Base-by-base conservation (phyloP, 768 basidiomycete species). In the Tulasnella sp. region DNA sequence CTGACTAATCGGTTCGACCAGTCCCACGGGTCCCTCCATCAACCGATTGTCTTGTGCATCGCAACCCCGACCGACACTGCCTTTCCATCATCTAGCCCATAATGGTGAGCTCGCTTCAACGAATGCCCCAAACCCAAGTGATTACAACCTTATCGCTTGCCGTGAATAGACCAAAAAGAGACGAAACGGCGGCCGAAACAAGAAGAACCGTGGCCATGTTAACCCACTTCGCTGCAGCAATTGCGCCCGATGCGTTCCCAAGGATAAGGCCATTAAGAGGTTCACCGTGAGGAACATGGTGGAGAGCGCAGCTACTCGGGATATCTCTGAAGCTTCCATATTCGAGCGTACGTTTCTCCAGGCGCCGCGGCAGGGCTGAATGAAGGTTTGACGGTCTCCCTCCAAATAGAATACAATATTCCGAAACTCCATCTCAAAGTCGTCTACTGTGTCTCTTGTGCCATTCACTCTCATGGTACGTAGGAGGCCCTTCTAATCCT, bases 271-370 rank as follows among this genome's bases (percentile, higher is more conserved):
- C 82, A 98, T 99, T 93, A 98, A 98, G 89, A 91, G 98, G 76
- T 97, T 97, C 91, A 98, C 97, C 52, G 97, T 99, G 85, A 92
- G 96, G 87, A 99, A 99, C 92, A 99, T 99, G 95, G 96, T 99
- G 80, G 97, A 99, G 91, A 94, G 94, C 85, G 98, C 98, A 71
- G 97, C 97, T 77, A 95, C 98, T 83, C 90, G 97, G 82, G 98
- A 99, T 88, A 94, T 99, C 85, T 94, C 93, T 85, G 98, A 99
- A 84, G 96, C 97, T 58, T 93, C 92, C 84, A 93, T 98, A 81
- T 99, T 98, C 88, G 87, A 88, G 80, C 95, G 96, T 96, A 83
- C 82, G 91, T 88, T 34, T 46, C n/a, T 48, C 56, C 62, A 21
- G n/a, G n/a, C n/a, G 14, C 79, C 81, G 34, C 77, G 62, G 10